Evolutionary conservation across 2,329 filamentous ascomycete genomes (phyloP).

Genomic region (Xenosphaeropsis pyriputrescens): DNA sequence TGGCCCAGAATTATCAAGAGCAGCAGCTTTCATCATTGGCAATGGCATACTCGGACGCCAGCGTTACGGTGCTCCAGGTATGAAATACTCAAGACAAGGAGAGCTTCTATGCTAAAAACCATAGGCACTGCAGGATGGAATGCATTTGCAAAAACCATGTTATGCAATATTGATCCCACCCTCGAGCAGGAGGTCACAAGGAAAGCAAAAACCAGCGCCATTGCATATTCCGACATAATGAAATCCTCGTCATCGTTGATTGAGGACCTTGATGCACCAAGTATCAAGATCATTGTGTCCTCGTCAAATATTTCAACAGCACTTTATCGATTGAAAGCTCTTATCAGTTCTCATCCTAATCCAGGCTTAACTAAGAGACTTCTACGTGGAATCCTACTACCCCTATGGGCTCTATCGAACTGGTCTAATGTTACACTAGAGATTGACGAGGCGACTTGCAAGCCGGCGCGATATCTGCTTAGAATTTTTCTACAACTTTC

Average conservation of each 20-base stretch:
- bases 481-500: slow-evolving; percentile 42
- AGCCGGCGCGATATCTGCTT: slow-evolving; percentile 34
- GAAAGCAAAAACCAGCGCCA: too few species aligned
- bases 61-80: slow-evolving; percentile 47
- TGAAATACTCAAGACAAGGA: slow-evolving; percentile 6
- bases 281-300: slow-evolving; percentile 7
- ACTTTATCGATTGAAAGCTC: slow-evolving; percentile 36
- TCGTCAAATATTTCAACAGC: slow-evolving; percentile 31
- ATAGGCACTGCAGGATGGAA: slow-evolving; percentile 44
- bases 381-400: slow-evolving; percentile 38
- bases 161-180: slow-evolving; percentile 32
- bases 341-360: slow-evolving; percentile 50
- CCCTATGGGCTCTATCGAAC: slow-evolving; percentile 47
- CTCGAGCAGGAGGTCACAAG: not conserved
- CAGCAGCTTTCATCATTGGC: slow-evolving; percentile 45
- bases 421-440: slow-evolving; percentile 21
- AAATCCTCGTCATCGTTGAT: slow-evolving; percentile 3
- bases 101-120: slow-evolving; percentile 5
- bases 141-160: slow-evolving; percentile 41
- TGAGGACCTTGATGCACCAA: slow-evolving; percentile 5
- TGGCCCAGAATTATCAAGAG: slow-evolving; percentile 40
- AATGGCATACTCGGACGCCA: slow-evolving; percentile 53
- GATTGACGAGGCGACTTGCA: slow-evolving; percentile 18
- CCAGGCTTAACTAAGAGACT: slow-evolving; percentile 49
- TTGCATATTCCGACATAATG: too few species aligned